A percentile compares a stretch with the other conserved stretches of the same genome.
These are phyloP conservation scores for Acer negundo DNA, from an alignment of 345 rosid genomes.

Conservation along the genomic window DNA sequence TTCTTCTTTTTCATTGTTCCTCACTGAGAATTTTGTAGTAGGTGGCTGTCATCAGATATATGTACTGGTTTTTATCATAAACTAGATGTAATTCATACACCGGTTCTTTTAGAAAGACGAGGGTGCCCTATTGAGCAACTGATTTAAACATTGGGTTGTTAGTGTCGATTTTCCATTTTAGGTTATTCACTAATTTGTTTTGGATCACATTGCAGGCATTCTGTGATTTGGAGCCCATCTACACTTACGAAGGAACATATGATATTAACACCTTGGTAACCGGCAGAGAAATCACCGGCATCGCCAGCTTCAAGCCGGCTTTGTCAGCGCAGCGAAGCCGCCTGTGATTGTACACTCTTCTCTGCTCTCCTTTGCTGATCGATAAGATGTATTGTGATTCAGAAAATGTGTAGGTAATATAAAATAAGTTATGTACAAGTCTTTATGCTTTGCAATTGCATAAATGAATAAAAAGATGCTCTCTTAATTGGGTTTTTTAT, in stretches of 20 bases:
- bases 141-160: not conserved
- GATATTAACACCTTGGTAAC: slow-evolving; percentile 92
- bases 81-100: not conserved
- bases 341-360: slow-evolving; percentile 32
- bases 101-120: not conserved
- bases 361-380: not conserved
- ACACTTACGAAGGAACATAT: slow-evolving; percentile 92
- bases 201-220: slow-evolving; percentile 65
- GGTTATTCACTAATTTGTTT: not conserved
- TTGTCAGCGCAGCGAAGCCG: slow-evolving; percentile 55
- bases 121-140: not conserved
- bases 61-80: not conserved
- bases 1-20: not conserved
- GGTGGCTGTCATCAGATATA: not conserved
- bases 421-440: not conserved
- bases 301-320: slow-evolving; percentile 84
- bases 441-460: too few species aligned
- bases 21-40: not conserved
- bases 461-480: too few species aligned
- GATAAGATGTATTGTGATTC: not conserved
- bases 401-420: not conserved
- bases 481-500: too few species aligned
- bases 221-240: slow-evolving; percentile 96
- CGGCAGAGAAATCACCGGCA: slow-evolving; percentile 89
- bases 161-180: not conserved